Evolutionary conservation across 208 protist species (phyloP).

Genomic region (Crithidia brevicula): DNA sequence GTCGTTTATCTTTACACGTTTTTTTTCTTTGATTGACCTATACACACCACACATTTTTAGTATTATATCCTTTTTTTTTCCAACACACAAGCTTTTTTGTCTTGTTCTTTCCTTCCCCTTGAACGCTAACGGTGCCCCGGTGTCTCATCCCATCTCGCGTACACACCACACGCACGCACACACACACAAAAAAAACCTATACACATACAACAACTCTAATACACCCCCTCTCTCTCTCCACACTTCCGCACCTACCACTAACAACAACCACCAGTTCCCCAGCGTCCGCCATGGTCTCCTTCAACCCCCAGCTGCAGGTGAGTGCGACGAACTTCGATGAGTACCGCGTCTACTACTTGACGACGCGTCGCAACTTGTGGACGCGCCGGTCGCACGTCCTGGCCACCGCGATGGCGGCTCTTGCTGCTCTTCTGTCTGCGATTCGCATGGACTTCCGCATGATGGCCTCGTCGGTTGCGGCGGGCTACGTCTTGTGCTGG

Average conservation of each 20-base stretch:
- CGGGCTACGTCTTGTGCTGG: slow-evolving; percentile 47
- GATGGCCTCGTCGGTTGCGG: slow-evolving; percentile 15
- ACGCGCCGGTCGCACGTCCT: slow-evolving; percentile 51
- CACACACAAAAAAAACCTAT: not conserved
- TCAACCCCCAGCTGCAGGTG: slow-evolving; percentile 43
- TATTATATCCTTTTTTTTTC: not conserved
- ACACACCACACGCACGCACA: too few species aligned
- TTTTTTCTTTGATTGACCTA: not conserved
- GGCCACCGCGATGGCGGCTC: slow-evolving; percentile 43
- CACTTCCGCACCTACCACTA: too few species aligned
- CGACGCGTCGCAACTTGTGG: slow-evolving; percentile 42
- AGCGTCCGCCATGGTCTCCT: slow-evolving; percentile 43
- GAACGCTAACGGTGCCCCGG: too few species aligned
- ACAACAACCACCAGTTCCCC: not conserved
- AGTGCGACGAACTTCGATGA: slow-evolving; percentile 46
- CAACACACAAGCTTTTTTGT: too few species aligned
- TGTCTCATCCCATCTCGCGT: too few species aligned
- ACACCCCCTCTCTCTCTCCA: not conserved
- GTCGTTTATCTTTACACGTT: not conserved
- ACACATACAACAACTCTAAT: too few species aligned
- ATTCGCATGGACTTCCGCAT: slow-evolving; percentile 23
- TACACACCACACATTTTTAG: too few species aligned
- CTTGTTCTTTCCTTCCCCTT: not conserved
- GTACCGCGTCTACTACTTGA: slow-evolving; percentile 60
- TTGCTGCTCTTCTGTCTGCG: slow-evolving; percentile 25